Evolutionary conservation across 495 filamentous ascomycete genomes (phyloP).

Genomic region (Cladorrhinum samala): DNA sequence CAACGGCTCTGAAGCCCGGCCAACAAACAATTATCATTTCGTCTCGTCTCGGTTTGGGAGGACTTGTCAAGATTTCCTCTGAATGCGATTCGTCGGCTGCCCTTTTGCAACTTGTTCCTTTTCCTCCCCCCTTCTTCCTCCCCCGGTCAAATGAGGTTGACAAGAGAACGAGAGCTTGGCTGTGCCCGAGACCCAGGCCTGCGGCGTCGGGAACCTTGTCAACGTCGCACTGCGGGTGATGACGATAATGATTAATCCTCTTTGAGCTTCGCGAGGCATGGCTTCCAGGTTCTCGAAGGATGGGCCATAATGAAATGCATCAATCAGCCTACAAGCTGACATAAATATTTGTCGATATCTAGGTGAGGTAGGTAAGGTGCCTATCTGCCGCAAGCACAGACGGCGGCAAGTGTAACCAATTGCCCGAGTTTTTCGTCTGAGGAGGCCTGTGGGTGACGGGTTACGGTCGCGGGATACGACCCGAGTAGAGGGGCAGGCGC

Average conservation of each 20-base stretch:
- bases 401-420: too few species aligned
- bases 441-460: too few species aligned
- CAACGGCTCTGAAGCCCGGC: background rate
- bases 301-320: background rate
- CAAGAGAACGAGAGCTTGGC: background rate
- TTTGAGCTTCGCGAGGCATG: background rate
- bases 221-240: background rate
- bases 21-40: background rate
- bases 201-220: background rate
- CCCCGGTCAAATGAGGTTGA: background rate
- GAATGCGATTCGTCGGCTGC: too few species aligned
- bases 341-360: too few species aligned
- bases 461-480: too few species aligned
- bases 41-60: background rate
- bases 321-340: too few species aligned
- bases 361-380: too few species aligned
- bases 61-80: background rate
- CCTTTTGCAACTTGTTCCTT: background rate
- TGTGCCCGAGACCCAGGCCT: background rate
- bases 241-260: too few species aligned
- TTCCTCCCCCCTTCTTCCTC: background rate
- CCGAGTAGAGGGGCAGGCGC: too few species aligned
- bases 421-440: too few species aligned
- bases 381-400: too few species aligned
- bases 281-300: background rate